Conservation (phyloP, 257 asterid species). For the Paraleonurus japonicus region DNA sequence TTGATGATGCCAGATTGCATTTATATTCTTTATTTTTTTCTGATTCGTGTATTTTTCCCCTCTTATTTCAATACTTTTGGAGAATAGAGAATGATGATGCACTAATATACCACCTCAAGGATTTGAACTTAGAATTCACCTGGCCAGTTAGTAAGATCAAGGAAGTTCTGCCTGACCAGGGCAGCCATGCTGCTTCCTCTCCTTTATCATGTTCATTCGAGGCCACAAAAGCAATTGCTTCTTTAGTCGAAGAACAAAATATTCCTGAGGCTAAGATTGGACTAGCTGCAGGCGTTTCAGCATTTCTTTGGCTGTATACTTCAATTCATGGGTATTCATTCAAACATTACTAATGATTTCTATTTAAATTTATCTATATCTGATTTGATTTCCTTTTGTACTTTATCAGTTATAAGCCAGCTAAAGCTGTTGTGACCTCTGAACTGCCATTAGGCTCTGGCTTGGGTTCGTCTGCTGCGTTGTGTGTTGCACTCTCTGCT, state of each 20-base stretch:
- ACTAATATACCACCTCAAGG: constrained; percentile 77
- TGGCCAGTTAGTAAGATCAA: constrained; percentile 81
- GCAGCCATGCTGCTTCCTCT: constrained; percentile 44
- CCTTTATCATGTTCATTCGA: constrained; percentile 78
- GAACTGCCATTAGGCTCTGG: constrained; percentile 98
- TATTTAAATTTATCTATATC: background rate
- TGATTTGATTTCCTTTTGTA: constrained; percentile 21
- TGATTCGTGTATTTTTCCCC: background rate
- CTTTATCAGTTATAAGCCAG: constrained; percentile 73
- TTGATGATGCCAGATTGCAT: background rate
- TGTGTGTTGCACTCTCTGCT: constrained; percentile 86
- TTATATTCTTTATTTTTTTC: background rate
- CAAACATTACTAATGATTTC: constrained; percentile 2
- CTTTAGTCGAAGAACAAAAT: constrained; percentile 68
- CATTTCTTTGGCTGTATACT: constrained; percentile 87
- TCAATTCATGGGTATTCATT: constrained; percentile 72
- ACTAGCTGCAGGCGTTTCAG: constrained; percentile 78
- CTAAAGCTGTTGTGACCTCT: constrained; percentile 71
- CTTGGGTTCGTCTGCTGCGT: constrained; percentile 96
- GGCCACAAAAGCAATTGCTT: constrained; percentile 62
- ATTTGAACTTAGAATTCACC: constrained; percentile 71
- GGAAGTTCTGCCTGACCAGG: constrained; percentile 71
- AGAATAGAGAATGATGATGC: constrained; percentile 62
- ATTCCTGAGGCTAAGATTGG: constrained; percentile 67
- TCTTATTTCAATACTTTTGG: constrained; percentile 18